These are phyloP conservation scores for Vaccinium myrtillus DNA, from an alignment of 148 eudicot species.

Conservation along the genomic window DNA sequence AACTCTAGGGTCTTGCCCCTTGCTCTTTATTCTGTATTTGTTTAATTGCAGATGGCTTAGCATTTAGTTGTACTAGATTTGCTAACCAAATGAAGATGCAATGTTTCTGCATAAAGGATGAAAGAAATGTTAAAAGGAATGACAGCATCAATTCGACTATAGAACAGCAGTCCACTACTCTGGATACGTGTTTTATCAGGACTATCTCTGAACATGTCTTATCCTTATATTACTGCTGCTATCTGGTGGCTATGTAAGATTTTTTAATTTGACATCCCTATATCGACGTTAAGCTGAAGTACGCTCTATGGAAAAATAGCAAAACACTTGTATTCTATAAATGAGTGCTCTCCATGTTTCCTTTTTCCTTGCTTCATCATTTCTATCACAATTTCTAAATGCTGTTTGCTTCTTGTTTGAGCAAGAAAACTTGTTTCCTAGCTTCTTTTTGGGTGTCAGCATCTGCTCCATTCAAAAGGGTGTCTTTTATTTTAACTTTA, in stretches of 20 bases:
- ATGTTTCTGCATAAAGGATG: neutral
- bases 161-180: neutral
- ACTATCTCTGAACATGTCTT: neutral
- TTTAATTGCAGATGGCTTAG: neutral
- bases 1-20: neutral
- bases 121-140: neutral
- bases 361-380: neutral
- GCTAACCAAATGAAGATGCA: neutral
- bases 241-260: neutral
- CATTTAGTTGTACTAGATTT: neutral
- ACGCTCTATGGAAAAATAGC: neutral
- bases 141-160: neutral
- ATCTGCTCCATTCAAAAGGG: neutral
- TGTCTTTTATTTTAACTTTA: neutral
- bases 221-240: neutral
- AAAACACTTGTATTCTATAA: neutral
- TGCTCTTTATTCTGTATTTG: neutral
- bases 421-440: neutral
- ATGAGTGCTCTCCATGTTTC: neutral
- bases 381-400: neutral
- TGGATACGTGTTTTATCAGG: neutral
- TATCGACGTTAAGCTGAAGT: neutral
- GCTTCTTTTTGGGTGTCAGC: neutral
- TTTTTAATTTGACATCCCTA: neutral
- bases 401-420: neutral